phyloP scores from a whole-genome alignment of 2,329 filamentous ascomycete species.

The Talaromyces funiculosus region DNA sequence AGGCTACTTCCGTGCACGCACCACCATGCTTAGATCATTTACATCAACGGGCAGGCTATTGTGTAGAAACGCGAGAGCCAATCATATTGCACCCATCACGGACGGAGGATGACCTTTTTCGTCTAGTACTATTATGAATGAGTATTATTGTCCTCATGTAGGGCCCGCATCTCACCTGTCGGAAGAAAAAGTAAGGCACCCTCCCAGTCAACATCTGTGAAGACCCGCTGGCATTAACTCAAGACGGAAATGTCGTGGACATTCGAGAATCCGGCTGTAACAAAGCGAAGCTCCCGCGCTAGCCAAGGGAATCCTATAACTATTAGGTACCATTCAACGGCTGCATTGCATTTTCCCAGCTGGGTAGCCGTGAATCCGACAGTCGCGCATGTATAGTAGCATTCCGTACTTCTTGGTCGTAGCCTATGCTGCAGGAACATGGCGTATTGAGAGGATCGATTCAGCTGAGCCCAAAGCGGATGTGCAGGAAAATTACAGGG shows the following conservation, averaged over 20 bases:
- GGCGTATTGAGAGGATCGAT: constrained; percentile 1
- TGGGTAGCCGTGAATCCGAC: neutral
- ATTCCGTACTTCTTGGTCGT: neutral
- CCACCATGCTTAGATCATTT: constrained; percentile 5
- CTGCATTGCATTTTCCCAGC: constrained; percentile 5
- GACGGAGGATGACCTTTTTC: neutral
- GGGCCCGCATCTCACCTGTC: constrained; percentile 14
- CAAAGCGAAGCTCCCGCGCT: neutral
- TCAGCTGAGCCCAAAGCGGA: constrained; percentile 1
- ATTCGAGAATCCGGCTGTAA: constrained; percentile 17
- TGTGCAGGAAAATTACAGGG: constrained; percentile 6
- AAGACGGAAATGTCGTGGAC: constrained; percentile 15
- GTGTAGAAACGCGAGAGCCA: neutral
- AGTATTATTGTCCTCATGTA: constrained; percentile 15
- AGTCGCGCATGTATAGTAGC: neutral
- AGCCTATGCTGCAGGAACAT: constrained; percentile 14
- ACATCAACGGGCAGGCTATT: constrained; percentile 6
- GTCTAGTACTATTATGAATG: neutral
- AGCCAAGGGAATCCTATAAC: neutral
- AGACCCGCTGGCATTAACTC: constrained; percentile 9
- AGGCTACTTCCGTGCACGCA: constrained; percentile 10
- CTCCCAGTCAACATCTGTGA: neutral
- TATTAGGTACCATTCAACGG: constrained; percentile 7
- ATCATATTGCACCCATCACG: constrained; percentile 4
- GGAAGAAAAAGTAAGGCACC: constrained; percentile 7